Conservation (phyloP, 129 eudicot genomes). For the Cynara cardunculus region DNA sequence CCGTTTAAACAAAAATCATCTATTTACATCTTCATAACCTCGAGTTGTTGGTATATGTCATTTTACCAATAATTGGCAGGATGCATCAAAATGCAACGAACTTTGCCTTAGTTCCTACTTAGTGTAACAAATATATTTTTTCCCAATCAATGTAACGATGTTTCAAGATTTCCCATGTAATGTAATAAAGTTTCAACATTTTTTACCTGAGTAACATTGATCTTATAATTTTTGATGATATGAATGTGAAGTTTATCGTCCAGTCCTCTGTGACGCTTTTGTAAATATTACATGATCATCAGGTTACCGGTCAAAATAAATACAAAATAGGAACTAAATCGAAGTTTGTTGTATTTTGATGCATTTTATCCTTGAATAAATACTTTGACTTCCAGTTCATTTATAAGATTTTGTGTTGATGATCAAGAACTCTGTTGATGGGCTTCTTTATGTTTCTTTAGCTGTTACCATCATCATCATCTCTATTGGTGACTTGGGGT, state of each 20-base stretch:
- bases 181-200: too few species aligned
- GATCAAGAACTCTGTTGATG: not conserved
- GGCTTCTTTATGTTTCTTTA: not conserved
- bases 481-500: not conserved
- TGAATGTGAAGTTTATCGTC: too few species aligned
- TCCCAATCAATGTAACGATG: too few species aligned
- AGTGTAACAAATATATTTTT: too few species aligned
- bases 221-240: too few species aligned
- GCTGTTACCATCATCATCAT: not conserved
- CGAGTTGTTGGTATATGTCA: not conserved
- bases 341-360: not conserved
- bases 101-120: not conserved
- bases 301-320: not conserved
- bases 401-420: not conserved
- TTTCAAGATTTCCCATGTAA: too few species aligned
- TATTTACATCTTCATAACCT: not conserved
- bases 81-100: not conserved
- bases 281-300: not conserved
- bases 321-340: not conserved
- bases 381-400: not conserved
- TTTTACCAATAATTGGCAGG: not conserved
- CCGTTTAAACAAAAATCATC: not conserved
- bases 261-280: too few species aligned
- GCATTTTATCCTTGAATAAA: not conserved
- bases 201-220: too few species aligned